phyloP scores from a whole-genome alignment of 106 monocot genomes.

The Ottelia alismoides region DNA sequence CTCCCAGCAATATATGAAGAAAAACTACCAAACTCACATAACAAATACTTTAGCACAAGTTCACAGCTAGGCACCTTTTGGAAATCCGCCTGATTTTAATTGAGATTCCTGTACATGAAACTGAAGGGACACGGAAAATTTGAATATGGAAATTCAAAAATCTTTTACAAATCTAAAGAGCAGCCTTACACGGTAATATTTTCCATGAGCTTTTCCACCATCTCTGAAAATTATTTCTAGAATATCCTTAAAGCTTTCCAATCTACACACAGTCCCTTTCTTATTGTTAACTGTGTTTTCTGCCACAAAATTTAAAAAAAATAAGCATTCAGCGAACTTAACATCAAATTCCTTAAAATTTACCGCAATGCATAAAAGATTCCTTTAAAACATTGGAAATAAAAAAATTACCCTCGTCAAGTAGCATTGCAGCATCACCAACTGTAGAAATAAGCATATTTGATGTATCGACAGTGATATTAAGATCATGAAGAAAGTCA shows the following conservation, averaged over 20 bases:
- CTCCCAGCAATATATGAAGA: too few species aligned
- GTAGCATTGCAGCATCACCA: constrained; percentile 67
- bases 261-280: constrained; percentile 55
- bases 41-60: too few species aligned
- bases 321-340: too few species aligned
- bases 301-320: constrained; percentile 5
- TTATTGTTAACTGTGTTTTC: constrained; percentile 13
- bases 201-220: constrained; percentile 69
- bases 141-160: too few species aligned
- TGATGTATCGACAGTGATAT: constrained; percentile 76
- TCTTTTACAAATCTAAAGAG: too few species aligned
- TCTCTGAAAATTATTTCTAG: constrained; percentile 80
- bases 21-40: neutral
- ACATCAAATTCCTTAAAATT: too few species aligned
- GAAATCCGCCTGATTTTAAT: too few species aligned
- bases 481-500: constrained; percentile 83
- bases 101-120: constrained; percentile 92
- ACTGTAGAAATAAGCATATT: constrained; percentile 85
- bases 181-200: constrained; percentile 80
- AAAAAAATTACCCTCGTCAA: constrained; percentile 94
- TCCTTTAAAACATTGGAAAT: too few species aligned
- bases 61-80: too few species aligned
- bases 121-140: too few species aligned
- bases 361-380: too few species aligned
- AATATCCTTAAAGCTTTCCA: constrained; percentile 67